Evolutionary conservation across 352 stramenopile species (phyloP), one percentile per base, ranked within the genome.

Genomic region (Globisporangium megalacanthum): DNA sequence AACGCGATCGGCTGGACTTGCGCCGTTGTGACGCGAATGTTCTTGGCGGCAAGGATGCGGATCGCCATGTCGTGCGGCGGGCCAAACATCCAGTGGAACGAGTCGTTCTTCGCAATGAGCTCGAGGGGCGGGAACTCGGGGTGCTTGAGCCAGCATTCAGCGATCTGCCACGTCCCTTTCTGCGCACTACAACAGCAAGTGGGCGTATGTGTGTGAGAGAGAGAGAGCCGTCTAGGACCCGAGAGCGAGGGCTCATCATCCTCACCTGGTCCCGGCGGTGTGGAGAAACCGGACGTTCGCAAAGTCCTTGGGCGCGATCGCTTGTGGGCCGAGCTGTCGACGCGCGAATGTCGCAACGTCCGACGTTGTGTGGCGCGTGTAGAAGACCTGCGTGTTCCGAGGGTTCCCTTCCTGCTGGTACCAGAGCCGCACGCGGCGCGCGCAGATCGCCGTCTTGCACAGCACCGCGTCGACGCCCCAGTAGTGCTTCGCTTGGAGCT

Each of bases 281-380:
- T 45, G 39, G 39, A 45, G 2, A 7, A 45, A 45, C 11, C 14
- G 39, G 39, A 45, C 39, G 39, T 19, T 20, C 2, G 4, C 17
- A n/a, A 45, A 45, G 39, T 45, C 39, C 48, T 53, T 53, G 29
- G 6, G 48, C 48, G 10, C 4, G 39, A 45, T n/a, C 39, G 39
- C 14, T 6, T 19, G 4, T 6, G 11, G 13, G 2, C 39, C 39
- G 39, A 45, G 39, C 39, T 9, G 14, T 6, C 4, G 13, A 6
- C 39, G 39, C 39, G 39, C 39, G 39, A 45, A 45, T 13, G 35
- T 90, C 54, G 25, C 69, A 47, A 83, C 55, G 42, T 84, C 68
- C 7, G 72, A 80, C 35, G 76, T 76, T 36, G 74, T 86, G 59
- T 86, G 76, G 20, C 76, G 67, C 22, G 75, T 83, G 53, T 77